Evolutionary conservation across 768 basidiomycete species (phyloP), one percentile per base, ranked within the genome.

Genomic region (Amanita exitialis): DNA sequence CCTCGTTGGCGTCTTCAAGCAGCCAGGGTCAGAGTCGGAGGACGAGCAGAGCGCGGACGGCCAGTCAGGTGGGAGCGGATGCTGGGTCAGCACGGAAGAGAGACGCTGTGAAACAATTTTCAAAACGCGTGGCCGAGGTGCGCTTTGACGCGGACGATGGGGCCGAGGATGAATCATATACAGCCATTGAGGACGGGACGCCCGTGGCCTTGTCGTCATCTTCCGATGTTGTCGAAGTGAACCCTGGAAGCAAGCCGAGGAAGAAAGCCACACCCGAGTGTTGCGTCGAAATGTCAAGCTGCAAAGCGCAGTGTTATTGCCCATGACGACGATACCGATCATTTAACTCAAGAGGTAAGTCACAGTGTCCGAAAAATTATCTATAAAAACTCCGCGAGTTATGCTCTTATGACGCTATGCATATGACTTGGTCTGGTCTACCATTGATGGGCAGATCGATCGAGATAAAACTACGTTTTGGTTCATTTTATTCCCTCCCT

Each of bases 361-460:
- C 16, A n/a, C 37, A 18, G 1, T 6, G 10, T 28, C 13, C 2
- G 37, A 25, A 44, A 4, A 1, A 6, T 44, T 34, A 18, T 12
- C 25, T 28, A 46, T 20, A 36, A 28, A 28, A 28, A 7, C n/a
- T 28, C 43, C 43, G 27, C 43, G 43, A 30, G 23, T 28, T 28
- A 28, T 44, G 23, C 47, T 48, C 42, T 12, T 4, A 49, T 43
- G 49, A 49, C 39, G 48, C 32, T 21, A 39, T 35, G 35, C 23
- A 23, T 23, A 15, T 15, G 4, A 10, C 15, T 16, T 32, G 30
- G 18, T 34, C 30, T 20, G 5, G 45, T 36, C 45, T 46, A 32
- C 16, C 30, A 27, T 49, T 49, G 49, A 49, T 49, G 37, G 49
- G 9, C 37, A 21, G 37, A 49, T 49, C 39, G 39, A 49, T 48